Evolutionary conservation across 2,329 filamentous ascomycete species (phyloP).

Genomic region (Xylaria sp.): DNA sequence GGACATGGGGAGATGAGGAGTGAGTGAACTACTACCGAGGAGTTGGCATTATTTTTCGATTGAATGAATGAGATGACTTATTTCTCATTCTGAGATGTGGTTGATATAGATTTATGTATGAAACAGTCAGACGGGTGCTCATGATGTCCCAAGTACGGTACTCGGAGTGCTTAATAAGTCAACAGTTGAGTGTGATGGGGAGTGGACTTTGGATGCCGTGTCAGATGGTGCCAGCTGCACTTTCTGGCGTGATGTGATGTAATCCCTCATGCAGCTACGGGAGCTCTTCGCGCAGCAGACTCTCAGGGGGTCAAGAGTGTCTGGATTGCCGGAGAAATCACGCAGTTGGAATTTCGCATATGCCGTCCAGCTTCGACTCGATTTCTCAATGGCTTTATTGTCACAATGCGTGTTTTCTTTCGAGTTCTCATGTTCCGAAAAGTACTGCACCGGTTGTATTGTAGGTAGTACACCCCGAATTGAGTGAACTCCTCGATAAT

Average conservation of each 20-base stretch:
- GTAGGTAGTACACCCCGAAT: too few relatives aligned
- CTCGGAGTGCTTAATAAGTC: background rate
- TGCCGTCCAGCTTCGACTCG: too few relatives aligned
- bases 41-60: background rate
- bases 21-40: background rate
- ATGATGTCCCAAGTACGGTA: background rate
- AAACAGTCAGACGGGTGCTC: background rate
- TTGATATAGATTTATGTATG: background rate
- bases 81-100: background rate
- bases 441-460: too few relatives aligned
- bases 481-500: too few relatives aligned
- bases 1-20: constrained; percentile 4
- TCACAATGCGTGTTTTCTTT: background rate
- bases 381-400: background rate
- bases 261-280: too few relatives aligned
- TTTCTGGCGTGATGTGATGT: background rate
- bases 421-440: too few relatives aligned
- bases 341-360: too few relatives aligned
- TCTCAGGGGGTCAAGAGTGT: too few relatives aligned
- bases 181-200: constrained; percentile 11
- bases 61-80: too few relatives aligned
- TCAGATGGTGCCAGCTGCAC: constrained; percentile 18
- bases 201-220: background rate
- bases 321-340: too few relatives aligned
- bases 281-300: too few relatives aligned